These are phyloP conservation scores for Mucor velutinosus DNA, from an alignment of 371 early-diverging fungal genomes.

Conservation along the genomic window DNA sequence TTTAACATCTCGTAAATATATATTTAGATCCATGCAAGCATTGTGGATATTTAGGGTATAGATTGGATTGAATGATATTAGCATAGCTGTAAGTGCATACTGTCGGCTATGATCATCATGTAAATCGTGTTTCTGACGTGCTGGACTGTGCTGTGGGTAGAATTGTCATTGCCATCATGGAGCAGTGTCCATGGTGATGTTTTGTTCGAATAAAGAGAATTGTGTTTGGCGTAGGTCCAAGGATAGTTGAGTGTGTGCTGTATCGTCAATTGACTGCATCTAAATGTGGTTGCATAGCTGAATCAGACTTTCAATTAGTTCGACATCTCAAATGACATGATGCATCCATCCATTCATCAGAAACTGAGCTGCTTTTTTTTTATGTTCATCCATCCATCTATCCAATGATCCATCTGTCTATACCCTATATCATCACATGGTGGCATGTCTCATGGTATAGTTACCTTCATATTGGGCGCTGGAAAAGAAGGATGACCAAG, in stretches of 20 bases:
- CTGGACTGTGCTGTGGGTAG: not conserved
- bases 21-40: not conserved
- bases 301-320: not conserved
- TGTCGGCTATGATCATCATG: not conserved
- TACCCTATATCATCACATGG: not conserved
- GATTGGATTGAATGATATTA: not conserved
- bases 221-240: not conserved
- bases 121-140: not conserved
- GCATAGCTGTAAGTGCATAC: not conserved
- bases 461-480: conserved; percentile 14
- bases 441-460: not conserved
- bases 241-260: not conserved
- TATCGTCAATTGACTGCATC: not conserved
- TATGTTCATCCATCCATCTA: not conserved
- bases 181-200: not conserved
- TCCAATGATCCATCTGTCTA: not conserved
- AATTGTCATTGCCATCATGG: not conserved
- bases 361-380: no score
- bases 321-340: not conserved
- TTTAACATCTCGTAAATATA: not conserved
- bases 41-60: not conserved
- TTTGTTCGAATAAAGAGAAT: no score
- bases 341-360: not conserved
- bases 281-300: not conserved
- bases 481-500: conserved; percentile 6